Conservation (phyloP, 106 monocot species). For the Apostasia shenzhenica region DNA sequence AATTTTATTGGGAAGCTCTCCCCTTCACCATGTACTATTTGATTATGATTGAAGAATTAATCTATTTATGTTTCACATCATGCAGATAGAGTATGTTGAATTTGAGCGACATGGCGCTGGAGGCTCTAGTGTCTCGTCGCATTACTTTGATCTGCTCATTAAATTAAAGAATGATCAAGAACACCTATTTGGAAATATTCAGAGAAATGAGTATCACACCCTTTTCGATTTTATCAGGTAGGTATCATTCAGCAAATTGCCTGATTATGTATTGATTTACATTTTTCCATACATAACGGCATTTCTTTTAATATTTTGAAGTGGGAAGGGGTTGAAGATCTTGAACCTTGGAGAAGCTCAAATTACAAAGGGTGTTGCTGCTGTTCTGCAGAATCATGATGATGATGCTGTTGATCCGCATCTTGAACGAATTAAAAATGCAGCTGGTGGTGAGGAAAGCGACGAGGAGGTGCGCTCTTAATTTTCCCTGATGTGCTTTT, state of each 20-base stretch:
- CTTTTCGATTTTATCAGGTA: constrained; percentile 96
- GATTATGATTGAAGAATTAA: not conserved
- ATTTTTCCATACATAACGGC: not conserved
- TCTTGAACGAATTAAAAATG: constrained; percentile 82
- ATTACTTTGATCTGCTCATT: constrained; percentile 99
- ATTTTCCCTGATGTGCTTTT: not conserved
- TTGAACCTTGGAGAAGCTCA: constrained; percentile 79
- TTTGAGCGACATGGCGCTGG: constrained; percentile 99
- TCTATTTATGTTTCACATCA: not conserved
- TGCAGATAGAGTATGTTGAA: constrained; percentile 88
- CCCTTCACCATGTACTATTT: not conserved
- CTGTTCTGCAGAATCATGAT: constrained; percentile 58
- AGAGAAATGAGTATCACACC: constrained; percentile 94
- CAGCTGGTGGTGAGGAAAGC: constrained; percentile 87
- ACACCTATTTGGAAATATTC: constrained; percentile 95
- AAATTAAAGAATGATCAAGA: constrained; percentile 95
- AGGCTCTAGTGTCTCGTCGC: constrained; percentile 92
- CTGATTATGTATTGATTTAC: not conserved
- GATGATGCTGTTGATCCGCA: constrained; percentile 98
- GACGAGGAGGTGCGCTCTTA: constrained; percentile 72
- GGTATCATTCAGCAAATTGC: not conserved
- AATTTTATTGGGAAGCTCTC: not conserved
- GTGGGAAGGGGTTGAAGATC: constrained; percentile 89
- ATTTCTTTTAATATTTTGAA: constrained; percentile 20
- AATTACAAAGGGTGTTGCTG: constrained; percentile 56